Base-by-base conservation (phyloP, 352 stramenopile species). In the Globisporangium takayamanum region DNA sequence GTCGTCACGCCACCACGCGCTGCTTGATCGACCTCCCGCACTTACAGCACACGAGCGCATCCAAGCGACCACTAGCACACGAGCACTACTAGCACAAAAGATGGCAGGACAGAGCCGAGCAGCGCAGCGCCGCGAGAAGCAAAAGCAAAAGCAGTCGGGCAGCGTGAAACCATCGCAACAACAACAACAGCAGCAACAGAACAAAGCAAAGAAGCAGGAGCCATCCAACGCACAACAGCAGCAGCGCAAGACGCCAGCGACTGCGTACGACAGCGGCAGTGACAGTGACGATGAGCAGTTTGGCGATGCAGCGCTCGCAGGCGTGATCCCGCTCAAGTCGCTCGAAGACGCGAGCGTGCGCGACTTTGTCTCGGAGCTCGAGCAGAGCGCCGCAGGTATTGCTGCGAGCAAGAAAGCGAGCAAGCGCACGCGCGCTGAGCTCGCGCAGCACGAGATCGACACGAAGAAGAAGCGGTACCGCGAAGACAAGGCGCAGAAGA, bases 401-500 rank as follows among this genome's bases (percentile, higher is more conserved):
- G 66, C 18, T 18, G 57, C 5, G 62, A 62, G 7, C 42, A 72
- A 75, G 59, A 72, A 71, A 44, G 39, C 52, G 33, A 78, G 69
- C 45, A 89, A 92, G 56, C 76, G 78, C 47, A 70, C 73, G 26
- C 62, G 77, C 49, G 68, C 73, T 5, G 78, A 87, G 55, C 64
- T 74, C 14, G 71, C 84, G 62, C 76, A 88, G 55, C 73, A 86
- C 16, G 77, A 67, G 18, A 63, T 76, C 60, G 66, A 76, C 44
- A 70, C 78, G 57, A 56, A 78, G 51, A 86, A 87, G 64, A 82
- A 85, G 63, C 65, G 72, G 30, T 77, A 78, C 53, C 69, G 80
- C 18, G 73, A 87, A 54, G 69, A 79, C 48, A 87, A 86, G 55
- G 83, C 84, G 5, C 72, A 90, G 69, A 94, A 94, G 64, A 86